Evolutionary conservation across 2,329 filamentous ascomycete species (phyloP).

Genomic region (Fusarium caatingaense): DNA sequence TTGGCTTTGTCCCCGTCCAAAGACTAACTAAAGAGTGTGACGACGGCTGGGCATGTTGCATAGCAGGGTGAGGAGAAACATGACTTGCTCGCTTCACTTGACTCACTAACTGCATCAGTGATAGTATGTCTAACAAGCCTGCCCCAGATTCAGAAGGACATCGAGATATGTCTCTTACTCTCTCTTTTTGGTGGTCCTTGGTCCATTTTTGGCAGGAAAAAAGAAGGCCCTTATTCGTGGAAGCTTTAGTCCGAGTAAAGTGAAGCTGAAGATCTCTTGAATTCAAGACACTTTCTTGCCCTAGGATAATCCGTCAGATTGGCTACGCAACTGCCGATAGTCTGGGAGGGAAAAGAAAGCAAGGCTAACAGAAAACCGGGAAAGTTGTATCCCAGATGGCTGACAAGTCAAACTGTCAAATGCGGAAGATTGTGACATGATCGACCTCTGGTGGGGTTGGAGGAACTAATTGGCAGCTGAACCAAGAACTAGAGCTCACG

Average conservation of each 20-base stretch:
- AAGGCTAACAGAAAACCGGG: conserved; percentile 21
- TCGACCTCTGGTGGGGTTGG: conserved; percentile 20
- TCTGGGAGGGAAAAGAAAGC: conserved; percentile 14
- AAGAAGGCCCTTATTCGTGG: conserved; percentile 8
- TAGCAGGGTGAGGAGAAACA: conserved; percentile 16
- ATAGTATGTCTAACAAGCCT: conserved; percentile 6
- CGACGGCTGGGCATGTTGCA: conserved; percentile 23
- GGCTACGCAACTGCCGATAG: conserved; percentile 24
- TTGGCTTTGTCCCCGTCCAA: conserved; percentile 14
- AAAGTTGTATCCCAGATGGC: conserved; percentile 9
- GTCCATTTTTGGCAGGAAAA: neutral
- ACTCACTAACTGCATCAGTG: conserved; percentile 16
- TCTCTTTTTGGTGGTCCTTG: neutral
- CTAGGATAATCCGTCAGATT: neutral
- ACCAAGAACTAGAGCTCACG: conserved; percentile 17
- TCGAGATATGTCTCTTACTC: conserved; percentile 5
- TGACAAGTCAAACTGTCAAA: conserved; percentile 38
- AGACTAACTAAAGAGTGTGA: conserved; percentile 12
- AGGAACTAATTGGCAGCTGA: conserved; percentile 18
- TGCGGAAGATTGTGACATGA: conserved; percentile 21
- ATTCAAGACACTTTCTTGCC: neutral
- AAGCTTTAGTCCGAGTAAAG: neutral
- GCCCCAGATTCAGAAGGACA: neutral
- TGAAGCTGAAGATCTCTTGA: neutral
- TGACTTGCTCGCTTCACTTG: conserved; percentile 1